Evolutionary conservation across 352 stramenopile species (phyloP), one percentile per base, ranked within the genome.

Genomic region (Phytophthora niederhauseri): DNA sequence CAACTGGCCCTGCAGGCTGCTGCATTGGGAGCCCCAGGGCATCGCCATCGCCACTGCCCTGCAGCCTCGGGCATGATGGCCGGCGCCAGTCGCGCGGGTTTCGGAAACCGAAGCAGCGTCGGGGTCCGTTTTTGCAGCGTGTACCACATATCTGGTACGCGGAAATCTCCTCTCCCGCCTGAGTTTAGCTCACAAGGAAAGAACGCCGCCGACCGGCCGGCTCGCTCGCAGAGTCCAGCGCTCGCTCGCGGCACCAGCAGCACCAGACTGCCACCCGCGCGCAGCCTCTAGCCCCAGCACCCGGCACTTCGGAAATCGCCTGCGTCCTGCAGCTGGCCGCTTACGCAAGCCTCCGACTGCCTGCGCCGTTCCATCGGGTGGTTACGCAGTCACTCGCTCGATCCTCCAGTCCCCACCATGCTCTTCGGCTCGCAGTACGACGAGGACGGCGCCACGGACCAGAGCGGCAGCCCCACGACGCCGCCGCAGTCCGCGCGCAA

Each of bases 371-470:
- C 34, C 34, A 41, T 15, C 31, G 28, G 28, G 28, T 31, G 28
- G 24, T 36, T 36, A 41, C 11, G 34, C 34, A 6, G 34, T 41
- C 14, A 41, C 34, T 14, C 34, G 14, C 34, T 41, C 34, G 34
- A 41, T 41, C 34, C 34, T 41, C 9, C 34, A 17, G 34, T 6
- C 34, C 34, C 34, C 34, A 71, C 19, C 30, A 86, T 86, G 78
- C 73, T 86, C 6, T 86, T 86, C 60, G 78, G 78, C 53, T 51
- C 75, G 43, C 78, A 86, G 68, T 86, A 86, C 68, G 78, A 86
- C 52, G 78, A 86, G 20, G 78, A 86, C 38, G 66, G 50, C 24
- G 66, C 54, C 36, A 81, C 73, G 2, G 73, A 80, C 34, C 61
- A 80, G 19, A 80, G 73, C 55, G 73, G 65, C 11, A 80, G 73